These are phyloP conservation scores for Puccinia horiana DNA, from an alignment of 1,284 basidiomycete species.

Conservation along the genomic window DNA sequence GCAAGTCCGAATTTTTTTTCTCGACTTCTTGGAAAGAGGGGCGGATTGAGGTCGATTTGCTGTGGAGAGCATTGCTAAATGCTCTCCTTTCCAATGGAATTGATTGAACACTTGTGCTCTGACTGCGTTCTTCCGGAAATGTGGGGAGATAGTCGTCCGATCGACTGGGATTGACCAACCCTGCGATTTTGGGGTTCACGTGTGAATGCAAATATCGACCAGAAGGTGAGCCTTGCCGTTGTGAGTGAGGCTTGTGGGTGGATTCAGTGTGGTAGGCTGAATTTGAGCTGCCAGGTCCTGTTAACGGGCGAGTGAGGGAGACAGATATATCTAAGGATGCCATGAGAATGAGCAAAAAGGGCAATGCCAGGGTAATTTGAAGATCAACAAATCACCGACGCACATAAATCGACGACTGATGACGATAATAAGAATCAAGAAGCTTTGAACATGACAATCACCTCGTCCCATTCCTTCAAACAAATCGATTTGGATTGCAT, in stretches of 20 bases:
- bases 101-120: neutral
- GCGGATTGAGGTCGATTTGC: neutral
- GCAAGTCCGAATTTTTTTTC: neutral
- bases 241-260: neutral
- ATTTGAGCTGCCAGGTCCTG: neutral
- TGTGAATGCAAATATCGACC: conserved; percentile 1
- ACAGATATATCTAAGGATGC: conserved; percentile 12
- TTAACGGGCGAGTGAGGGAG: conserved; percentile 14
- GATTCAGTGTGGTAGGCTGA: neutral
- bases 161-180: conserved; percentile 20
- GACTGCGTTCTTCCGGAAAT: conserved; percentile 18
- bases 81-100: neutral
- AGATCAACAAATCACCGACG: conserved; percentile 2
- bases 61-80: neutral
- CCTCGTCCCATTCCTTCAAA: conserved; percentile 31
- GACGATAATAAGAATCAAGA: neutral
- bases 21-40: neutral
- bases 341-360: neutral
- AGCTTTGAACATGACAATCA: conserved; percentile 11
- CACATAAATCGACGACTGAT: neutral
- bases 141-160: conserved; percentile 12
- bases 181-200: neutral
- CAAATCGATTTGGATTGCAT: conserved; percentile 31
- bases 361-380: neutral
- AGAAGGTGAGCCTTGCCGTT: neutral